Evolutionary conservation across 192 early-diverging fungal species (phyloP), one percentile per base, ranked within the genome.

Genomic region (Ambispora gerdemannii): DNA sequence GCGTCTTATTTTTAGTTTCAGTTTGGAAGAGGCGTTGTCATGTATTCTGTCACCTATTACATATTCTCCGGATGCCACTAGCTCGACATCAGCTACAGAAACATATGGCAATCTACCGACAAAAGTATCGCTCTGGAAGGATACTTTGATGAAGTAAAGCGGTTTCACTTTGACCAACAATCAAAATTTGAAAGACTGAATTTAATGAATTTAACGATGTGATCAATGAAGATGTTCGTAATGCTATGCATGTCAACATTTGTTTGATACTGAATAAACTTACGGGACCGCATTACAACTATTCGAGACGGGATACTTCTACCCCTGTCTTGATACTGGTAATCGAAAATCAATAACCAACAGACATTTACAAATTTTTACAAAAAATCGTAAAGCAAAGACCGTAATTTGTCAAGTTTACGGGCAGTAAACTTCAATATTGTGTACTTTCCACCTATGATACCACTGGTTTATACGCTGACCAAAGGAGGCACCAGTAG

Each of bases 131-230:
- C 52, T 58, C 58, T 70, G 53, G 67, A 34, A 58, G 0, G 36
- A 58, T 27, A 56, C n/a, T 70, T 70, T 6, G 25, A 70, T 28
- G 34, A 59, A 8, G 67, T 59, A 32, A 70, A 69, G 8, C 1
- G 0, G 10, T 58, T 38, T 36, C 31, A 4, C 25, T 69, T 58
- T 20, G 35, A 58, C 27, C 51, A 58, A 30, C 2, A 58, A 59
- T 0, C 34, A 19, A 34, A n/a, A n/a, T n/a, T 34, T 38, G 3
- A 2, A 3, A 56, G 27, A 56, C 53, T 20, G 4, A 28, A 61
- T 33, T 61, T 31, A 33, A n/a, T 20, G 11, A 20, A 61, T 8
- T 31, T 64, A 34, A 64, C 1, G 4, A 27, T 2, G 10, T 64
- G 13, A 10, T 64, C 11, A 64, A 20, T 64, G 35, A 64, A 64